A percentile compares a stretch with the other conserved stretches of the same genome.
Conservation (phyloP, 495 filamentous ascomycete species). For the Niebla homalea region DNA sequence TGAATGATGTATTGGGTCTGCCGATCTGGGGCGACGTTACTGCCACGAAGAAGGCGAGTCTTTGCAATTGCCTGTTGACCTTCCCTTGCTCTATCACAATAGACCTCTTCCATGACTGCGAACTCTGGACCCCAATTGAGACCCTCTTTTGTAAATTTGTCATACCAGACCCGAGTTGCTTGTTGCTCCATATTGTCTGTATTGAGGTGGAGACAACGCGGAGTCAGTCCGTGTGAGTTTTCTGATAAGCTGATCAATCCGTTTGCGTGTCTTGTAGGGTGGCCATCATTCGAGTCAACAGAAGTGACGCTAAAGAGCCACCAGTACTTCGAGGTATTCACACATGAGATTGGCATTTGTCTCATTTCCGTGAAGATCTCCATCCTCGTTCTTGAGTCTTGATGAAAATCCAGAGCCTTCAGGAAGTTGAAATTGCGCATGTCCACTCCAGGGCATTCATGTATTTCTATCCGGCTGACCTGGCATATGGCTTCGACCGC, state of each 20-base stretch:
- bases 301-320: constrained; percentile 11
- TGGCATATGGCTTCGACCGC: no score
- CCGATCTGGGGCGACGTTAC: neutral
- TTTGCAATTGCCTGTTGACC: neutral
- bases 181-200: neutral
- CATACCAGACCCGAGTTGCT: constrained; percentile 9
- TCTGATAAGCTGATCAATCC: neutral
- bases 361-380: no score
- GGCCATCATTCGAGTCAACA: neutral
- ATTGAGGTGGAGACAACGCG: neutral
- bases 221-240: no score
- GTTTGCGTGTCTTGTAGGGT: constrained; percentile 3
- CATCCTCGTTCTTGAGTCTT: neutral
- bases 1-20: constrained; percentile 18
- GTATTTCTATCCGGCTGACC: no score
- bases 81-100: constrained; percentile 3
- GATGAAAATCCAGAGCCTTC: constrained; percentile 23
- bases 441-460: constrained; percentile 9
- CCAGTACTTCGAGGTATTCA: constrained; percentile 5
- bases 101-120: constrained; percentile 15
- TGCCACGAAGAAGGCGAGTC: no score
- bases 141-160: constrained; percentile 14
- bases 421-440: constrained; percentile 28
- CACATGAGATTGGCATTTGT: neutral
- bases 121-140: constrained; percentile 19